A percentile compares a stretch with the other conserved stretches of the same genome.
These are phyloP conservation scores for Diaporthe citriasiana DNA, from an alignment of 2,329 filamentous ascomycete genomes.

Conservation along the genomic window DNA sequence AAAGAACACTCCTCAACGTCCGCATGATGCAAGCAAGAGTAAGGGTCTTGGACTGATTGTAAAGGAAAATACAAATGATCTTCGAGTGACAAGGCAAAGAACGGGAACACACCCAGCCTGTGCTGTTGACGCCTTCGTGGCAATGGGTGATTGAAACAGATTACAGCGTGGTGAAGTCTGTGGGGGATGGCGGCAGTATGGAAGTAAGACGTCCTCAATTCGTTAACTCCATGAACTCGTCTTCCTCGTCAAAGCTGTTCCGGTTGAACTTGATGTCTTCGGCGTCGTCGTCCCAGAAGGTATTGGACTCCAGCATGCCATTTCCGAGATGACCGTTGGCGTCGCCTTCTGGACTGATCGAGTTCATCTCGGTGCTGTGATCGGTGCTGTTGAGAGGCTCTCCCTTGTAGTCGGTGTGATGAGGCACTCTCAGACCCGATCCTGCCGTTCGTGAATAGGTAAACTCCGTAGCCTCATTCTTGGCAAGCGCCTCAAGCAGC, in stretches of 20 bases:
- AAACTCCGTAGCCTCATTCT: slow-evolving; percentile 82
- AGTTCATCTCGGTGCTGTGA: slow-evolving; percentile 56
- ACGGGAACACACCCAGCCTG: background rate
- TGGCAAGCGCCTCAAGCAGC: slow-evolving; percentile 86
- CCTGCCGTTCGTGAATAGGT: slow-evolving; percentile 87
- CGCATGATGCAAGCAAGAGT: slow-evolving; percentile 43
- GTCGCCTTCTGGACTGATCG: slow-evolving; percentile 64
- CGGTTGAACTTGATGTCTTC: slow-evolving; percentile 80
- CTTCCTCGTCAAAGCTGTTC: slow-evolving; percentile 73
- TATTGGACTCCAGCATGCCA: slow-evolving; percentile 42
- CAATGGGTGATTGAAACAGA: background rate
- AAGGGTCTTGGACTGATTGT: slow-evolving; percentile 17
- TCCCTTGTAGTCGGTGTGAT: slow-evolving; percentile 92
- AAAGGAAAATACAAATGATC: slow-evolving; percentile 16
- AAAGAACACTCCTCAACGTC: slow-evolving; percentile 42
- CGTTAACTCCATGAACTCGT: slow-evolving; percentile 88
- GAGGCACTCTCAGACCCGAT: slow-evolving; percentile 89
- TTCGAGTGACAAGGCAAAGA: slow-evolving; percentile 6
- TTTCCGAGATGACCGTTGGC: slow-evolving; percentile 40
- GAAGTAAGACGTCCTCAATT: slow-evolving; percentile 45
- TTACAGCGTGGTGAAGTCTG: background rate
- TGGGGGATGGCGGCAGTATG: background rate
- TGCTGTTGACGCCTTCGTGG: background rate
- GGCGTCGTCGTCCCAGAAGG: slow-evolving; percentile 47
- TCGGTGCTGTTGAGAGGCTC: slow-evolving; percentile 72